Base-by-base conservation (phyloP, 2,329 filamentous ascomycete species). In the Byssochlamys sp. region DNA sequence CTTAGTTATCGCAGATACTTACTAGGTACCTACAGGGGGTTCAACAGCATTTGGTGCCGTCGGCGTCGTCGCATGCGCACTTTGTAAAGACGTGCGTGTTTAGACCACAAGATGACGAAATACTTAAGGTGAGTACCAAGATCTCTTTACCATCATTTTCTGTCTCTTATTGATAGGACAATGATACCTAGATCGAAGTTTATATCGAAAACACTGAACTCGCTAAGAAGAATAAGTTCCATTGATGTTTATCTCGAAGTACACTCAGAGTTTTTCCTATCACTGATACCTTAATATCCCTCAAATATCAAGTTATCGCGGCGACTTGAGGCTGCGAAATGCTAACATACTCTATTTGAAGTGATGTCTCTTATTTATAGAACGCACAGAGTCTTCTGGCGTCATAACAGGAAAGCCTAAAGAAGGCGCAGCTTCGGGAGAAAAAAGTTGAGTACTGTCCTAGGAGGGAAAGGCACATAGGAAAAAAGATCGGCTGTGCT, bases 21-120 rank as follows among this genome's bases (percentile, higher is more conserved):
- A 19, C 19, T 19, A 19, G 19, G 19, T 19, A 19, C 19, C 19
- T 19, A 19, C 19, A 19, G 19, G 19, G 19, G 19, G 19, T 19
- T 19, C 19, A 19, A 19, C 19, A 19, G 66, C 65, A 2, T 71
- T 71, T 54, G 69, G 68, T 4, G 65, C 68, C 27, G 55, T 71
- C 3, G 68, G 68, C 31, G 62, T 71, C 48, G 59, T 63, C 7
- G 67, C 67, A 12, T 69, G 66, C 56, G 54, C 68, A 0, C 68
- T 61, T 55, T 71, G 66, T 58, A 65, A 68, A 48, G 66, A 71
- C 53, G 63, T 71, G 19, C 19, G 19, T 19, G 19, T 19, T 19
- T 19, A n/a, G 67, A 69, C 31, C 57, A 60, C 7, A 71, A 70
- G 59, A 71, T 71, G 69, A 70, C 62, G 11, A 67, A 69, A 19